Percentiles rank a stretch among this genome's conserved stretches.
These are phyloP conservation scores for Penicillium rolfsii DNA, from an alignment of 2,329 filamentous ascomycete genomes.

Conservation along the genomic window DNA sequence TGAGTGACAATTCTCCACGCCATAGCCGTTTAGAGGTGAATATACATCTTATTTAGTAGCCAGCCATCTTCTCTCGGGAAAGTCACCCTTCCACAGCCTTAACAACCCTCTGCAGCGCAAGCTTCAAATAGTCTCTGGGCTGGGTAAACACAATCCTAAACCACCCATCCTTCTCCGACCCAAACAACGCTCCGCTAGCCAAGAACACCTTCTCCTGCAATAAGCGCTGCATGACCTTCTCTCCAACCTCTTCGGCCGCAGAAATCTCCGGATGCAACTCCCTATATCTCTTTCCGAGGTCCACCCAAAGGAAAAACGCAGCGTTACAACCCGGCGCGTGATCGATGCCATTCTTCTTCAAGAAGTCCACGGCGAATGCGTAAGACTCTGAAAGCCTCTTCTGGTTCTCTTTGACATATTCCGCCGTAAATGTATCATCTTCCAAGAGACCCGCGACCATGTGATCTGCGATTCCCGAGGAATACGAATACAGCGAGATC, in stretches of 20 bases:
- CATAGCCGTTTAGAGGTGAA: too few species aligned
- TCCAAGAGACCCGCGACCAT: conserved; percentile 48
- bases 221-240: conserved; percentile 41
- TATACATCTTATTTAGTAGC: too few species aligned
- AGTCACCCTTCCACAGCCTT: conserved; percentile 19
- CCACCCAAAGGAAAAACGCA: conserved; percentile 61
- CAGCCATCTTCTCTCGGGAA: background rate
- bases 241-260: conserved; percentile 24
- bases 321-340: conserved; percentile 57
- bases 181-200: conserved; percentile 41
- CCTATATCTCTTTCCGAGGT: conserved; percentile 47
- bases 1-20: too few species aligned
- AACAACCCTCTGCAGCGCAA: conserved; percentile 39
- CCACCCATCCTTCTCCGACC: conserved; percentile 47
- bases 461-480: conserved; percentile 49
- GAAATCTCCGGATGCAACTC: conserved; percentile 25
- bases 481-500: conserved; percentile 52
- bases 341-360: conserved; percentile 49
- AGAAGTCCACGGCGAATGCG: conserved; percentile 40
- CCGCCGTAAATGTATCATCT: conserved; percentile 49
- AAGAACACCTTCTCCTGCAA: conserved; percentile 44
- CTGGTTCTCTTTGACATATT: conserved; percentile 52
- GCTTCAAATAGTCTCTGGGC: conserved; percentile 34
- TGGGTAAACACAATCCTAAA: conserved; percentile 50
- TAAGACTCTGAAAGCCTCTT: conserved; percentile 48